Percentiles rank a stretch among this genome's conserved stretches.
phyloP scores from a whole-genome alignment of 2,329 filamentous ascomycete genomes.

The Pseudogymnoascus pannorum region DNA sequence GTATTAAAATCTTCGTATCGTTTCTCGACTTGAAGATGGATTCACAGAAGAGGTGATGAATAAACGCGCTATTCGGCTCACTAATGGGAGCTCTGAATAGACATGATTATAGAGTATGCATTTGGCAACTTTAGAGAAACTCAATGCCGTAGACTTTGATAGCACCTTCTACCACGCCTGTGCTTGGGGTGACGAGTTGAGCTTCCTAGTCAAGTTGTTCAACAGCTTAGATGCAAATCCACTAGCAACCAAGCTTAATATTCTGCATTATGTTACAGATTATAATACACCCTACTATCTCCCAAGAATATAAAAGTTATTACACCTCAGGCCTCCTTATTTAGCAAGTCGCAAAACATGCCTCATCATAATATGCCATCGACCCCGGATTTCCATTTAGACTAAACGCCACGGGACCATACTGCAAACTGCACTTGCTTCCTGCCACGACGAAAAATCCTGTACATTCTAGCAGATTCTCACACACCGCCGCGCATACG shows the following conservation, averaged over 20 bases:
- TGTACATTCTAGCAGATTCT: neutral
- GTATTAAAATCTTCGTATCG: neutral
- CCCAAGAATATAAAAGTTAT: conserved; percentile 10
- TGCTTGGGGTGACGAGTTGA: too few species aligned
- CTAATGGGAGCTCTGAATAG: too few species aligned
- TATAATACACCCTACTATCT: neutral
- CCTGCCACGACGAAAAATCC: neutral
- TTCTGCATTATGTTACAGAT: neutral
- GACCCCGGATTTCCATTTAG: neutral
- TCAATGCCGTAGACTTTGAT: too few species aligned
- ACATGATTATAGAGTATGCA: too few species aligned
- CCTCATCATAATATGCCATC: conserved; percentile 1
- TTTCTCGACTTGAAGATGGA: neutral
- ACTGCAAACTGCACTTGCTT: neutral
- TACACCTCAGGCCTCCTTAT: neutral
- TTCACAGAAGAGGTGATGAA: neutral
- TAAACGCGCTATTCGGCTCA: too few species aligned
- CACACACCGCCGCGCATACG: neutral
- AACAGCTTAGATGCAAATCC: too few species aligned
- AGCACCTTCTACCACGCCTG: too few species aligned
- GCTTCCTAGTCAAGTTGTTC: too few species aligned
- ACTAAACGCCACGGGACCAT: conserved; percentile 10
- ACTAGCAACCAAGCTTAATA: neutral
- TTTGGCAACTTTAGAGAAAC: too few species aligned
- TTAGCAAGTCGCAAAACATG: conserved; percentile 1